Percentiles rank a stretch among this genome's conserved stretches.
Evolutionary conservation across 331 rosid species (phyloP).

Genomic region (Prunus yedoensis): DNA sequence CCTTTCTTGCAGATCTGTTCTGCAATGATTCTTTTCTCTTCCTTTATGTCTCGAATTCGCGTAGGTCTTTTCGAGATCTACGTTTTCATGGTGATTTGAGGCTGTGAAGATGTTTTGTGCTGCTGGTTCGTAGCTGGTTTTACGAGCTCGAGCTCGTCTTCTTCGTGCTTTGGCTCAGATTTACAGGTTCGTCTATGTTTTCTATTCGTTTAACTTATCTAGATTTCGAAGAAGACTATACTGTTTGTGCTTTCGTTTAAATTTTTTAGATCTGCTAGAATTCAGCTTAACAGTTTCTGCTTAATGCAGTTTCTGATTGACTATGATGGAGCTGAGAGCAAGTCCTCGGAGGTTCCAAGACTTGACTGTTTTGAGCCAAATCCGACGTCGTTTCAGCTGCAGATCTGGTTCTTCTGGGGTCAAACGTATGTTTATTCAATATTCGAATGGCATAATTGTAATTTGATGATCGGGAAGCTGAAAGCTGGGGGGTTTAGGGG

Average conservation of each 20-base stretch:
- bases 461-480: not conserved
- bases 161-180: not conserved
- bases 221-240: not conserved
- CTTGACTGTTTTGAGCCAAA: not conserved
- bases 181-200: not conserved
- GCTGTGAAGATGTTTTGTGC: not conserved
- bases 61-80: constrained; percentile 28
- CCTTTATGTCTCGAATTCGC: no score
- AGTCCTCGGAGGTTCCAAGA: not conserved
- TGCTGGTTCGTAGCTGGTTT: no score
- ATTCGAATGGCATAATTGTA: not conserved
- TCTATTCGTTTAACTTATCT: not conserved
- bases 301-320: not conserved
- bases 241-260: not conserved
- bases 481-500: not conserved
- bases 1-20: constrained; percentile 18
- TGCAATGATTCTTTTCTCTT: no score
- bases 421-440: not conserved
- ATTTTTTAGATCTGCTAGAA: not conserved
- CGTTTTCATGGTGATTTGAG: constrained; percentile 1
- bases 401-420: not conserved
- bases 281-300: not conserved
- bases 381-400: not conserved
- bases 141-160: not conserved
- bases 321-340: not conserved